Evolutionary conservation across 805 yeast species (phyloP).

Genomic region (Candida mattraensis): DNA sequence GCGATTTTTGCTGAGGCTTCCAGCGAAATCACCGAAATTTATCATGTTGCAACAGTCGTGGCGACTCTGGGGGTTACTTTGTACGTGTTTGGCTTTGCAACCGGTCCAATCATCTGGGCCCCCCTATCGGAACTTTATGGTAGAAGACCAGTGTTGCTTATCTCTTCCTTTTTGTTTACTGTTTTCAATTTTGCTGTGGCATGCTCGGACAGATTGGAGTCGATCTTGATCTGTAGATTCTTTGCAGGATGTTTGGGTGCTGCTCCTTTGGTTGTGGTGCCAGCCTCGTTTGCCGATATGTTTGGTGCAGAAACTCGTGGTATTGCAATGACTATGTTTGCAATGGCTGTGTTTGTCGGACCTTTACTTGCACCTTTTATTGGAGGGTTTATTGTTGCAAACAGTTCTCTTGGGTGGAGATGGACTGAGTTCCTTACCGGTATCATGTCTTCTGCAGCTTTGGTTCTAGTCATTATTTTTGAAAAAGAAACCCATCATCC

Average conservation of each 20-base stretch:
- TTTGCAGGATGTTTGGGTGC: constrained; percentile 82
- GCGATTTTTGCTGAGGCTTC: constrained; percentile 75
- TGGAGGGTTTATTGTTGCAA: constrained; percentile 64
- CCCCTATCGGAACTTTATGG: constrained; percentile 82
- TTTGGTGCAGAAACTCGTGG: constrained; percentile 69
- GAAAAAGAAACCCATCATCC: constrained; percentile 74
- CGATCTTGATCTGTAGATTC: constrained; percentile 74
- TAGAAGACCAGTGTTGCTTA: constrained; percentile 58
- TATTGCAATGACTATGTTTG: constrained; percentile 67
- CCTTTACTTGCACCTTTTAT: constrained; percentile 83
- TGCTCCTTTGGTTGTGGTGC: constrained; percentile 81
- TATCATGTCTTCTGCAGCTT: constrained; percentile 47
- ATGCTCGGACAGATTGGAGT: constrained; percentile 74
- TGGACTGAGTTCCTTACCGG: constrained; percentile 78
- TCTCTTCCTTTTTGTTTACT: constrained; percentile 56
- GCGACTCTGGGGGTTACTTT: constrained; percentile 75
- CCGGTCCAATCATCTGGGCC: constrained; percentile 91
- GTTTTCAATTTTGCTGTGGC: constrained; percentile 73
- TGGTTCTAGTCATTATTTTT: constrained; percentile 41
- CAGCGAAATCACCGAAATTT: constrained; percentile 46
- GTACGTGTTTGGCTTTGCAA: constrained; percentile 89
- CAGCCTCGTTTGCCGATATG: constrained; percentile 85
- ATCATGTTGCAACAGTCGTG: constrained; percentile 63
- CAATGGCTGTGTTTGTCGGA: constrained; percentile 73
- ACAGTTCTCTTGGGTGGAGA: constrained; percentile 69